Percentiles rank a stretch among this genome's conserved stretches.
These are phyloP conservation scores for Pholiota microspora DNA, from an alignment of 768 basidiomycete genomes.

Conservation along the genomic window DNA sequence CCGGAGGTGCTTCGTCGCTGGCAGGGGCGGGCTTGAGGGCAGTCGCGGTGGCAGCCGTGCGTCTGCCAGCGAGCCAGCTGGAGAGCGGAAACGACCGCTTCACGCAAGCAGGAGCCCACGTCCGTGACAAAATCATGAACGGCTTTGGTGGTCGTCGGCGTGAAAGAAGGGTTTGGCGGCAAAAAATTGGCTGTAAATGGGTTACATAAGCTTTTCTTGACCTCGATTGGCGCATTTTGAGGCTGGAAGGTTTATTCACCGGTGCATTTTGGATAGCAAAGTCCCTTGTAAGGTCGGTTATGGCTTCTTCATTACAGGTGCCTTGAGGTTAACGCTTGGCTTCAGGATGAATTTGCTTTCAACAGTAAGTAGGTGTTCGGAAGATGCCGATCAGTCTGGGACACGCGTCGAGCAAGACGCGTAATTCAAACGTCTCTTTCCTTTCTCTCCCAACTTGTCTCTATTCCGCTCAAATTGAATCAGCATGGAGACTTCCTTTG, in stretches of 20 bases:
- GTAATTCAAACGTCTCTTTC: slow-evolving; percentile 4
- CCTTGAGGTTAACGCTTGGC: too few relatives aligned
- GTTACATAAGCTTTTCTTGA: slow-evolving; percentile 1
- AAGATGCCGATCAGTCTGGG: slow-evolving; percentile 1
- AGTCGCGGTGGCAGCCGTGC: slow-evolving; percentile 44
- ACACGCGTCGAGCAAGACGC: slow-evolving; percentile 8
- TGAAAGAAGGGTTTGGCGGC: background rate
- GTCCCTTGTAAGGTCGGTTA: too few relatives aligned
- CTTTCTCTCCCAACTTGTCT: background rate
- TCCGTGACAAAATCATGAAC: slow-evolving; percentile 25
- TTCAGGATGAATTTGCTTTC: too few relatives aligned
- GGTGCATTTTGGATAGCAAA: too few relatives aligned
- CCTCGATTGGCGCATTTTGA: background rate
- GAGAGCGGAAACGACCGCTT: slow-evolving; percentile 18
- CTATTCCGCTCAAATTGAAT: too few relatives aligned
- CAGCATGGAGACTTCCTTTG: slow-evolving; percentile 89
- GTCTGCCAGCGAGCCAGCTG: slow-evolving; percentile 23
- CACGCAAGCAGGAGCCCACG: slow-evolving; percentile 24
- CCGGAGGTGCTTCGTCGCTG: background rate
- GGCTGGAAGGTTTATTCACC: too few relatives aligned
- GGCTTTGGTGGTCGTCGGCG: slow-evolving; percentile 1
- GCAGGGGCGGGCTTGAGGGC: slow-evolving; percentile 26
- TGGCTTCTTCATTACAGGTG: too few relatives aligned
- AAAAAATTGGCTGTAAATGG: slow-evolving; percentile 1
- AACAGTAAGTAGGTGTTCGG: too few relatives aligned